Conservation (phyloP, 164 flowering plant species). For the Dillenia turbinata region DNA sequence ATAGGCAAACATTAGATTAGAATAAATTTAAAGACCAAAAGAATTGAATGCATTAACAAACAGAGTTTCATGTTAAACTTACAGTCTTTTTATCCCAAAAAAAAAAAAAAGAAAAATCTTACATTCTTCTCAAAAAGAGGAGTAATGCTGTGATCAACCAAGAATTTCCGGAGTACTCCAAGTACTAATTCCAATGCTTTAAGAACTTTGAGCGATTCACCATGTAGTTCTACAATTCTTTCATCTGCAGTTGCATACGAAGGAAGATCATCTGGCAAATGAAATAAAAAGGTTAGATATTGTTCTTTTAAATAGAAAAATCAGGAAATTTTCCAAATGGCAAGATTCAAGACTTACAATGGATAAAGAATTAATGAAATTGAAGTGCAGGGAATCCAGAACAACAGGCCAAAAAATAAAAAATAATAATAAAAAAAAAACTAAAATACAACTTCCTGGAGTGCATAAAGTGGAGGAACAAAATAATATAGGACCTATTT, state of each 20-base stretch:
- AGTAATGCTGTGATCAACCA: constrained; percentile 86
- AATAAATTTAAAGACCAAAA: background rate
- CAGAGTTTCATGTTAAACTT: background rate
- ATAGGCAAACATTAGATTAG: constrained; percentile 5
- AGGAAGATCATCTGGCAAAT: constrained; percentile 65
- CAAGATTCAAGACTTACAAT: background rate
- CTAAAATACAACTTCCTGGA: too few species aligned
- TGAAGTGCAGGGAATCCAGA: too few species aligned
- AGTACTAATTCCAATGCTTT: constrained; percentile 79
- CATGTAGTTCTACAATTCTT: constrained; percentile 84
- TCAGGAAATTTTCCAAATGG: background rate
- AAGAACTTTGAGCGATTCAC: constrained; percentile 70
- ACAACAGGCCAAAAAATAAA: too few species aligned
- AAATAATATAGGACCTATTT: too few species aligned
- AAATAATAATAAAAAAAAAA: too few species aligned
- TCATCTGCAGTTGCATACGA: constrained; percentile 69
- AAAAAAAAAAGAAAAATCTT: constrained; percentile 21
- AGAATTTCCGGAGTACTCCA: constrained; percentile 85
- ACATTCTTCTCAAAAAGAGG: constrained; percentile 86
- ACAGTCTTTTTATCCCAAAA: background rate
- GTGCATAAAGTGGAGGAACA: too few species aligned
- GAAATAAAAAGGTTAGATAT: background rate
- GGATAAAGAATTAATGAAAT: background rate
- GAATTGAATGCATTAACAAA: too few species aligned
- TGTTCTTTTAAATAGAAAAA: background rate